Percentiles rank a stretch among this genome's conserved stretches.
phyloP scores from a whole-genome alignment of 768 basidiomycete genomes.

The Russula compacta region DNA sequence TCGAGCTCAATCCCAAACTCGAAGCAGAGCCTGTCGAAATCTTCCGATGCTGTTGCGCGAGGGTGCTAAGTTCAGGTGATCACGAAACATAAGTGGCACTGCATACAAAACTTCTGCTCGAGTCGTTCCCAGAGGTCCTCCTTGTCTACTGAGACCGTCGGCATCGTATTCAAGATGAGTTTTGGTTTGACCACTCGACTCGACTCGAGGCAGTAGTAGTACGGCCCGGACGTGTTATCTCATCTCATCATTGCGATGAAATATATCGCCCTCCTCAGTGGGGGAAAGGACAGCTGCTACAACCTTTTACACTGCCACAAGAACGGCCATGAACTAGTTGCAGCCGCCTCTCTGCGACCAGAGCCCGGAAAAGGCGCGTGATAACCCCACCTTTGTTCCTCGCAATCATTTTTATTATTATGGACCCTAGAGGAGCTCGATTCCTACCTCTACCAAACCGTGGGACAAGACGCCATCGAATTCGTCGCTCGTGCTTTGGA shows the following conservation, averaged over 20 bases:
- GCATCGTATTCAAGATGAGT: constrained; percentile 45
- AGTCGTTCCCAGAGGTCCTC: constrained; percentile 86
- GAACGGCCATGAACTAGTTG: constrained; percentile 81
- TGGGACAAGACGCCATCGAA: constrained; percentile 89
- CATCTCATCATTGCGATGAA: constrained; percentile 46
- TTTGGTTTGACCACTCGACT: not conserved
- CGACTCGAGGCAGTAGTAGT: not conserved
- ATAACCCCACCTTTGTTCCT: constrained; percentile 6
- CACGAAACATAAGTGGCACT: constrained; percentile 10
- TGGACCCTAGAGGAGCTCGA: constrained; percentile 83
- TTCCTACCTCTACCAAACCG: constrained; percentile 98
- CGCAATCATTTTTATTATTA: constrained; percentile 19
- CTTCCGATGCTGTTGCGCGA: constrained; percentile 63
- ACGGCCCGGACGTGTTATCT: constrained; percentile 3
- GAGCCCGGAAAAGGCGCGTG: constrained; percentile 72
- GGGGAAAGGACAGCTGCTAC: constrained; percentile 97
- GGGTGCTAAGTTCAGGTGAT: constrained; percentile 13
- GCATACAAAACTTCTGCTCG: constrained; percentile 70
- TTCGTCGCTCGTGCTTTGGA: constrained; percentile 77
- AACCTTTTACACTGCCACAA: constrained; percentile 82
- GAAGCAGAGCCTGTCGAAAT: constrained; percentile 93
- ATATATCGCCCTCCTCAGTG: constrained; percentile 89
- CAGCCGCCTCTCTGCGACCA: constrained; percentile 83
- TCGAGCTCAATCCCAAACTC: constrained; percentile 97
- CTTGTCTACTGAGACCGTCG: constrained; percentile 93